Evolutionary conservation across 2,329 filamentous ascomycete genomes (phyloP), one percentile per base, ranked within the genome.

Genomic region (Colletotrichum lentis): DNA sequence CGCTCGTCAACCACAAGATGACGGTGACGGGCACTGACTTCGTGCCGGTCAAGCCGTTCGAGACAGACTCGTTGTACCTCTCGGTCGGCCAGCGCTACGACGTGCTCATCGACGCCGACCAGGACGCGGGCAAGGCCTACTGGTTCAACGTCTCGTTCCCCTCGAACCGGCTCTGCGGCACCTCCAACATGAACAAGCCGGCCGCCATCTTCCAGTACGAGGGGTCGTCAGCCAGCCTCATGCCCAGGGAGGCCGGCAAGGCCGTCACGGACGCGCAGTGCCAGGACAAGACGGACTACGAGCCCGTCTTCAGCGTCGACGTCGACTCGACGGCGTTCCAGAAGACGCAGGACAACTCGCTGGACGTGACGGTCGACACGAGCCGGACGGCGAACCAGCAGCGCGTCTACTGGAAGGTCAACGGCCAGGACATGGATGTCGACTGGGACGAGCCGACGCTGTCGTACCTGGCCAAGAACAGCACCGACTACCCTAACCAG

Each of bases 1-100:
- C 79, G 73, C 90, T 85, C 74, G 86, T 81, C 78, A 83, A 81
- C 2, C 89, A 91, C 76, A 85, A 78, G 31, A 80, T 91, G 77
- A 89, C 82, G 0, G 86, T 91, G 62, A 87, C 91, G 62, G 83
- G 88, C n/a, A 86, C 86, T 72, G 89, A 91, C 74, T 89, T 89
- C 61, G 86, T 90, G 2, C 81, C 85, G 1, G 79, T 91, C 46
- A 74, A 86, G 70, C 89, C 90, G 0, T 92, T 90, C 74, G 80
- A 84, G 3, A 89, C 88, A 0, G 80, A 85, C 3, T 83, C 88
- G 3, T 79, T 91, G n/a, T 88, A 83, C 6, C 79, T 91, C n/a
- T 87, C 83, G 37, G 81, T 90, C 61, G 85, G 81, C 24, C 87
- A 90, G 73, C 80, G 83, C 44, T 73, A 74, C 55, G 77, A 80